Evolutionary conservation across 2,329 filamentous ascomycete genomes (phyloP).

Genomic region (Drechslerella stenobrocha): DNA sequence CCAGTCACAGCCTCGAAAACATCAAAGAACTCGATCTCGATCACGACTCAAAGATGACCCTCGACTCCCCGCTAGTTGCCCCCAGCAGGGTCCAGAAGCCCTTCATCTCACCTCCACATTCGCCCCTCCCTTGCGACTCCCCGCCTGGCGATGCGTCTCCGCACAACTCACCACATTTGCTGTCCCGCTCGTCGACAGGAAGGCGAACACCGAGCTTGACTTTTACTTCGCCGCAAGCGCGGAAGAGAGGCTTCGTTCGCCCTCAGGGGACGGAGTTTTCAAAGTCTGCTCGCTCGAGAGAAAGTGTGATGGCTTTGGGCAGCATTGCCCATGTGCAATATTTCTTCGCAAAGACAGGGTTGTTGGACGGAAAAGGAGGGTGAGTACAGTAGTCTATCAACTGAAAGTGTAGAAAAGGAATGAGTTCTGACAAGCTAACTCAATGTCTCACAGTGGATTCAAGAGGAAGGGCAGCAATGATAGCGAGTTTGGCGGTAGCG

Average conservation of each 20-base stretch:
- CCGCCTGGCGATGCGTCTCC: slow-evolving; percentile 31
- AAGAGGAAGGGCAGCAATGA: slow-evolving; percentile 19
- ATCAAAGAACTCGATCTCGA: slow-evolving; percentile 20
- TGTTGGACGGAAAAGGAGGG: slow-evolving; percentile 89
- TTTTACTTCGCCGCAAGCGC: slow-evolving; percentile 46
- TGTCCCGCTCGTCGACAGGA: slow-evolving; percentile 39
- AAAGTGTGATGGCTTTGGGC: slow-evolving; percentile 93
- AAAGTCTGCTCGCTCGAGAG: slow-evolving; percentile 81
- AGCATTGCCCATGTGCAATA: slow-evolving; percentile 98
- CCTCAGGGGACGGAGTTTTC: slow-evolving; percentile 88
- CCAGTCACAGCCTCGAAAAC: slow-evolving; percentile 37
- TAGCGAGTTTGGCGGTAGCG: slow-evolving; percentile 20
- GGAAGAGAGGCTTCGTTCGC: slow-evolving; percentile 78
- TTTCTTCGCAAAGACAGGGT: slow-evolving; percentile 92
- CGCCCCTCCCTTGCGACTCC: slow-evolving; percentile 40
- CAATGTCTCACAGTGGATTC: slow-evolving; percentile 25
- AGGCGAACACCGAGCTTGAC: slow-evolving; percentile 42
- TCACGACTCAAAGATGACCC: slow-evolving; percentile 31
- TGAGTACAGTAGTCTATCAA: slow-evolving; percentile 36
- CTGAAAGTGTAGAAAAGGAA: slow-evolving; percentile 5
- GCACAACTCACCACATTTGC: slow-evolving; percentile 24
- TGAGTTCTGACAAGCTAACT: slow-evolving; percentile 2
- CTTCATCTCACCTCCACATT: slow-evolving; percentile 48
- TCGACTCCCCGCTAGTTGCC: slow-evolving; percentile 16
- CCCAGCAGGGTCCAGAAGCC: slow-evolving; percentile 30